Conservation (phyloP, 176 grass and related monocot species). For the Oryza glaberrima region DNA sequence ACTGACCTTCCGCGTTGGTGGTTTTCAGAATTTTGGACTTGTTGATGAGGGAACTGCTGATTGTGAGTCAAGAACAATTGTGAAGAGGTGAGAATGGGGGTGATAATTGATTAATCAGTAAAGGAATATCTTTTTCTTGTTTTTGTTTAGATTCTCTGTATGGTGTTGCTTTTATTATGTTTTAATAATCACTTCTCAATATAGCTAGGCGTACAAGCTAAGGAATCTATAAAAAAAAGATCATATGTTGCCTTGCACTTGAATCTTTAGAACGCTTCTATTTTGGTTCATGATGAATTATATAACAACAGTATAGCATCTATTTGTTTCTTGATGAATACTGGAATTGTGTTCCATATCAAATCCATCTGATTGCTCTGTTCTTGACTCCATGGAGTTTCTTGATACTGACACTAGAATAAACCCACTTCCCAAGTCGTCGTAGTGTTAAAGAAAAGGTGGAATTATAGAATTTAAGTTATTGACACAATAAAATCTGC, state of each 20-base stretch:
- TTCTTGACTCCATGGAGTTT: neutral
- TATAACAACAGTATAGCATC: neutral
- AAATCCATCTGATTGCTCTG: neutral
- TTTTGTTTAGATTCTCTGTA: constrained; percentile 33
- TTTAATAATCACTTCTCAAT: constrained; percentile 23
- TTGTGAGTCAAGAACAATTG: constrained; percentile 22
- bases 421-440: neutral
- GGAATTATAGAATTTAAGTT: constrained; percentile 8
- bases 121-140: constrained; percentile 26
- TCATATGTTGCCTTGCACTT: constrained; percentile 9
- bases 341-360: constrained; percentile 24
- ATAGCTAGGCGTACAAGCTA: constrained; percentile 41
- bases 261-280: constrained; percentile 14
- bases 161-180: constrained; percentile 31
- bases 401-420: neutral
- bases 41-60: constrained; percentile 25
- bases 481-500: constrained; percentile 8
- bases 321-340: neutral
- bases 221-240: constrained; percentile 20
- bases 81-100: constrained; percentile 53
- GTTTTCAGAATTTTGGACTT: constrained; percentile 34
- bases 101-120: constrained; percentile 49
- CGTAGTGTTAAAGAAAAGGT: neutral
- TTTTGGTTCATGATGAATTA: constrained; percentile 18
- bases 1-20: constrained; percentile 17